Percentiles rank a stretch among this genome's conserved stretches.
Evolutionary conservation across 2,329 filamentous ascomycete genomes (phyloP).

Genomic region (Verruconis gallopava): DNA sequence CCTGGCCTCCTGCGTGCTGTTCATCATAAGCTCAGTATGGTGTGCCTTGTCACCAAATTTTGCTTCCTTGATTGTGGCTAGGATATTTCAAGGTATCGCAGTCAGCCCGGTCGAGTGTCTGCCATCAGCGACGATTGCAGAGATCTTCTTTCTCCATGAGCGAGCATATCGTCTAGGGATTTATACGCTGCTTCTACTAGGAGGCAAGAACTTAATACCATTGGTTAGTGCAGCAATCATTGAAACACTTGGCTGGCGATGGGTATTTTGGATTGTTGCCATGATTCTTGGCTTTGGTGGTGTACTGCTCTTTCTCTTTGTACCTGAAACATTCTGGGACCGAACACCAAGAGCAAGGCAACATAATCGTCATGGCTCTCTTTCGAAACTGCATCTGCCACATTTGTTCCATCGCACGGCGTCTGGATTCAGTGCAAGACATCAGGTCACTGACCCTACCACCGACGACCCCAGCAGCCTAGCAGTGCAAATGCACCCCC

Average conservation of each 20-base stretch:
- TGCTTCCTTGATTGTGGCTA: constrained; percentile 62
- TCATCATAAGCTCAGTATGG: constrained; percentile 68
- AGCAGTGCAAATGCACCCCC: not conserved
- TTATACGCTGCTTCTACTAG: constrained; percentile 77
- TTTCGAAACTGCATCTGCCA: not conserved
- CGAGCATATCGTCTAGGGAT: constrained; percentile 86
- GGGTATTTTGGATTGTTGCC: constrained; percentile 82
- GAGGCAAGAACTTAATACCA: constrained; percentile 83
- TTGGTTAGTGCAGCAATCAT: constrained; percentile 80
- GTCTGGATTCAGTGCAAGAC: not conserved
- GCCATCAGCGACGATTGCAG: constrained; percentile 84
- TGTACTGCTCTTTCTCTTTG: constrained; percentile 70
- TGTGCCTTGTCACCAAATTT: constrained; percentile 76
- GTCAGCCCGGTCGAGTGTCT: constrained; percentile 86
- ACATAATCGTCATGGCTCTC: not conserved
- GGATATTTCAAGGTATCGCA: constrained; percentile 77
- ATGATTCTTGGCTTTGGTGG: constrained; percentile 63
- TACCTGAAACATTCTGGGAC: constrained; percentile 95
- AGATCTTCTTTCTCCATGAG: constrained; percentile 94
- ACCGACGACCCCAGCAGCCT: not conserved
- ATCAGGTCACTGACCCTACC: not conserved
- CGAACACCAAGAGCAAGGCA: constrained; percentile 47
- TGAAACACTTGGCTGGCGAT: constrained; percentile 65
- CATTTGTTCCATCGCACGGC: not conserved
- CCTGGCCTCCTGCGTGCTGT: constrained; percentile 61